These are phyloP conservation scores for Tripidium arundinaceum DNA, from an alignment of 202 grass and related monocot genomes.

Conservation along the genomic window DNA sequence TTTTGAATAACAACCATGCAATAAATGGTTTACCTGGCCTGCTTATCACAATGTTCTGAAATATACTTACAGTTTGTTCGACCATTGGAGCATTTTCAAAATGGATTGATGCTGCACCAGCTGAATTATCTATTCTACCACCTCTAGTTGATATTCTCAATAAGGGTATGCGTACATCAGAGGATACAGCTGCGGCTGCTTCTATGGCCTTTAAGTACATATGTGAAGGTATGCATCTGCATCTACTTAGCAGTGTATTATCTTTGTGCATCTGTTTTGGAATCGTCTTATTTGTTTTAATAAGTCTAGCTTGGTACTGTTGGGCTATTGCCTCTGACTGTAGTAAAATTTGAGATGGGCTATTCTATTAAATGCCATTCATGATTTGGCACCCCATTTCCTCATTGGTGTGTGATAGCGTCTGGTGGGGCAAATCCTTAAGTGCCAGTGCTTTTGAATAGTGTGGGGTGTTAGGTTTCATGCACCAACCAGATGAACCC, in stretches of 20 bases:
- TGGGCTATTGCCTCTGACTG: slow-evolving; percentile 9
- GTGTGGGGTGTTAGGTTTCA: not conserved
- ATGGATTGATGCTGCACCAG: slow-evolving; percentile 80
- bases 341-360: slow-evolving; percentile 1
- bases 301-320: slow-evolving; percentile 12
- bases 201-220: slow-evolving; percentile 97
- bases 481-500: not conserved
- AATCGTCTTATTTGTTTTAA: not conserved
- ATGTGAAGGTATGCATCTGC: slow-evolving; percentile 85
- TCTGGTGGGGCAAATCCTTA: not conserved
- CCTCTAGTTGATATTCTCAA: slow-evolving; percentile 89
- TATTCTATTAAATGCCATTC: not conserved
- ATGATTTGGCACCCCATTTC: not conserved
- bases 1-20: not conserved
- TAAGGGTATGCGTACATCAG: slow-evolving; percentile 79
- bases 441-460: not conserved
- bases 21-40: slow-evolving; percentile 10
- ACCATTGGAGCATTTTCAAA: slow-evolving; percentile 94
- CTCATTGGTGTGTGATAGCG: not conserved
- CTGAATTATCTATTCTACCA: slow-evolving; percentile 77
- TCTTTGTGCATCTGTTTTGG: slow-evolving; percentile 1
- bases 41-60: slow-evolving; percentile 11
- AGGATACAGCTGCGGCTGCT: slow-evolving; percentile 79
- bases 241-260: slow-evolving; percentile 19
- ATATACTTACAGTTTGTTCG: slow-evolving; percentile 68